phyloP scores from a whole-genome alignment of 2,329 filamentous ascomycete species.

The Chaetomiaceae sp. region DNA sequence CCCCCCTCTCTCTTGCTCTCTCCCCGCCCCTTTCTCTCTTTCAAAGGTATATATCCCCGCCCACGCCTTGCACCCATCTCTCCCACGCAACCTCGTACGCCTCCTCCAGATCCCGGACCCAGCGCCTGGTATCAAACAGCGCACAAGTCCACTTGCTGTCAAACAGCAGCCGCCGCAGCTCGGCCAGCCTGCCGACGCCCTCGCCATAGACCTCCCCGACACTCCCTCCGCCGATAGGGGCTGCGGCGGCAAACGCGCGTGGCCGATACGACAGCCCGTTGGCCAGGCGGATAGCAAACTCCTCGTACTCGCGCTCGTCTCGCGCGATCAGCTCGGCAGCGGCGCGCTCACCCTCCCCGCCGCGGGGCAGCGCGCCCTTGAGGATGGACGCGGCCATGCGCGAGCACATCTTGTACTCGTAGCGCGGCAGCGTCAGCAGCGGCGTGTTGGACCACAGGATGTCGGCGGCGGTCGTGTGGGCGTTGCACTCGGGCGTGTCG shows the following conservation, averaged over 20 bases:
- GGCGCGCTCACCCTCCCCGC: conserved; percentile 57
- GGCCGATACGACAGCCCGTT: conserved; percentile 54
- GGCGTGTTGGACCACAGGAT: conserved; percentile 95
- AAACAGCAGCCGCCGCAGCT: conserved; percentile 77
- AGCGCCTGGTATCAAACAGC: conserved; percentile 84
- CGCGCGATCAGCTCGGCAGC: conserved; percentile 69
- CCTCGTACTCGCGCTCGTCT: conserved; percentile 79
- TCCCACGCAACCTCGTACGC: conserved; percentile 87
- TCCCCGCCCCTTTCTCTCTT: no score
- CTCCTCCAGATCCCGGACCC: conserved; percentile 83
- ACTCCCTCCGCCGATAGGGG: no score
- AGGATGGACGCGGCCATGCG: conserved; percentile 96
- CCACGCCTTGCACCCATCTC: conserved; percentile 76
- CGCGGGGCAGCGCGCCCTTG: conserved; percentile 75
- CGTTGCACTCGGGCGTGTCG: conserved; percentile 96
- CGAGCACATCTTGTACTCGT: conserved; percentile 98
- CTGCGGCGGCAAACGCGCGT: background rate
- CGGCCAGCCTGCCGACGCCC: conserved; percentile 63
- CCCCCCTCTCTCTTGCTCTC: no score
- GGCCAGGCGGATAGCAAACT: conserved; percentile 63
- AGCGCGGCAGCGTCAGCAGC: conserved; percentile 80
- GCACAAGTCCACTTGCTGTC: conserved; percentile 78
- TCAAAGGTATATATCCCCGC: conserved; percentile 85
- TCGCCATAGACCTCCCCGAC: conserved; percentile 35
- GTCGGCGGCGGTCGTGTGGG: conserved; percentile 94